phyloP scores from a whole-genome alignment of 2,329 filamentous ascomycete species.

The Cryphonectria carpinicola region DNA sequence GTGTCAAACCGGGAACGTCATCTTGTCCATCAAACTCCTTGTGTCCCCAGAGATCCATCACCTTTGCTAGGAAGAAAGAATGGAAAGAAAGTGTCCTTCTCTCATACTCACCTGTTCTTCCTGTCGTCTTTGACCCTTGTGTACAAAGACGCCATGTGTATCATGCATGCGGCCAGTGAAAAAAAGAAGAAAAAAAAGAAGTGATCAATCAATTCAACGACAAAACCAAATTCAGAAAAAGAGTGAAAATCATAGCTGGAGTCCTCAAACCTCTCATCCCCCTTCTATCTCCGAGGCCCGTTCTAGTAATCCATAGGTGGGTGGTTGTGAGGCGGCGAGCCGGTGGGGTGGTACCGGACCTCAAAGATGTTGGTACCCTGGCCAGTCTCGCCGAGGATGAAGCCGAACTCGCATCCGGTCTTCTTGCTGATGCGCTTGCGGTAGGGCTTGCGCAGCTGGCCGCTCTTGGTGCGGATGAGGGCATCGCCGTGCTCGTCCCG shows the following conservation, averaged over 20 bases:
- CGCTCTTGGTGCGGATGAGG: constrained; percentile 29
- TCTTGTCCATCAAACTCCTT: not conserved
- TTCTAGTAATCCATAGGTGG: constrained; percentile 25
- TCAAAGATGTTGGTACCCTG: constrained; percentile 29
- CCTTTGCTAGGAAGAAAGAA: not conserved
- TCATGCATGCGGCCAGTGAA: not conserved
- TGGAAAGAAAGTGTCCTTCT: not conserved
- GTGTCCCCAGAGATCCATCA: no score
- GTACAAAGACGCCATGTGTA: not conserved
- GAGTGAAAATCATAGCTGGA: not conserved
- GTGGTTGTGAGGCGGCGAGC: constrained; percentile 29
- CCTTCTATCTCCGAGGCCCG: not conserved
- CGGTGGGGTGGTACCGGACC: constrained; percentile 29
- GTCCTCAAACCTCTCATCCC: not conserved
- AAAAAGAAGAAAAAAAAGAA: not conserved
- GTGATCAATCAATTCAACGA: not conserved
- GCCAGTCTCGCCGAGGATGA: constrained; percentile 30
- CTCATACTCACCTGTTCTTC: no score
- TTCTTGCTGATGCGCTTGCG: constrained; percentile 32
- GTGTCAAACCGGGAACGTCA: not conserved
- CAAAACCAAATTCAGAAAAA: no score
- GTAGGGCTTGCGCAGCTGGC: constrained; percentile 30
- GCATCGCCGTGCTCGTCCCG: constrained; percentile 29
- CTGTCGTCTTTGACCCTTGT: no score
- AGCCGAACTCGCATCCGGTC: constrained; percentile 30